These are phyloP conservation scores for Trametes cingulata DNA, from an alignment of 768 basidiomycete genomes.

Conservation along the genomic window DNA sequence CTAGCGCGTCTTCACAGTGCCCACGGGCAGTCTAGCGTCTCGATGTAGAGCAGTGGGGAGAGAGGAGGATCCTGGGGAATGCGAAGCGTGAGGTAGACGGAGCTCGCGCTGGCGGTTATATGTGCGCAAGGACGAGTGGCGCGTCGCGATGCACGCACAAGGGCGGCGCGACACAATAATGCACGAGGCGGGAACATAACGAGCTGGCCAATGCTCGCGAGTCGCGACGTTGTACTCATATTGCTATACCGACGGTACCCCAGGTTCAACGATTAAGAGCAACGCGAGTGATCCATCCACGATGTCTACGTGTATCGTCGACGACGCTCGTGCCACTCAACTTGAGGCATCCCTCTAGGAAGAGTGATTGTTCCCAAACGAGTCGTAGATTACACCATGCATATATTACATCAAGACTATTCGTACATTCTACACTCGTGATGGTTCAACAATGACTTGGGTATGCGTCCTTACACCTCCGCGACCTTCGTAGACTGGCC, in stretches of 20 bases:
- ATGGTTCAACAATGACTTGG: background rate
- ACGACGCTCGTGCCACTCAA: background rate
- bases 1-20: too few species aligned
- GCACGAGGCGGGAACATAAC: too few species aligned
- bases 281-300: too few species aligned
- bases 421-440: background rate
- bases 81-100: too few species aligned
- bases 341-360: background rate
- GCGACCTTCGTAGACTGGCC: constrained; percentile 21
- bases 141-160: background rate
- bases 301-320: background rate
- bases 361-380: background rate
- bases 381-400: background rate
- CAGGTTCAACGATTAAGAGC: too few species aligned
- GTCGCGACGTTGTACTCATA: too few species aligned
- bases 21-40: too few species aligned
- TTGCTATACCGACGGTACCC: too few species aligned
- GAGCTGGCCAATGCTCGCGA: too few species aligned
- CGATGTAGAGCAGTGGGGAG: too few species aligned
- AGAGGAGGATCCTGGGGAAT: too few species aligned
- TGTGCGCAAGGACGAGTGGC: background rate
- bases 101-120: background rate
- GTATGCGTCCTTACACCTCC: constrained; percentile 13
- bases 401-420: constrained; percentile 1
- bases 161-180: too few species aligned